Evolutionary conservation across 306 rosid species (phyloP).

Genomic region (Trifolium repens): DNA sequence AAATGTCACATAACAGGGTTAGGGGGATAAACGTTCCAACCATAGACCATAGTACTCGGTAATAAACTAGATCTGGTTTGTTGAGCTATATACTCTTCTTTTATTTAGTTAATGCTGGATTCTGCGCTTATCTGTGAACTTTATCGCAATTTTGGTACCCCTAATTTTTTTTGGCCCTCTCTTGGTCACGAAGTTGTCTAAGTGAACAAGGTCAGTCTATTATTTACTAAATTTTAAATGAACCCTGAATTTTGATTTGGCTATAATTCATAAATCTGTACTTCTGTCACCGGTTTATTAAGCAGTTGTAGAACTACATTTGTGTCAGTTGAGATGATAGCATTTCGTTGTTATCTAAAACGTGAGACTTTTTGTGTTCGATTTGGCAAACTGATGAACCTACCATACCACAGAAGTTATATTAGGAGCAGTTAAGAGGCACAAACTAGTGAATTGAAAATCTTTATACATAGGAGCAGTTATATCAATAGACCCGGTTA

Average conservation of each 20-base stretch:
- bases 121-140: slow-evolving; percentile 5
- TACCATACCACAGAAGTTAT: background rate
- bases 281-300: background rate
- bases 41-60: background rate
- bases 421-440: slow-evolving; percentile 6
- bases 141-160: background rate
- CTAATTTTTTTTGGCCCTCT: background rate
- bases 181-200: slow-evolving; percentile 4
- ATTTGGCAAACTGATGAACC: slow-evolving; percentile 26
- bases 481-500: slow-evolving; percentile 2
- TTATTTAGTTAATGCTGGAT: background rate
- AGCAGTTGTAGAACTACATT: slow-evolving; percentile 11
- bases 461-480: background rate
- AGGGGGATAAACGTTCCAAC: slow-evolving; percentile 6
- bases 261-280: slow-evolving; percentile 1
- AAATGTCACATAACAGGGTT: background rate
- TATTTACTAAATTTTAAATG: background rate
- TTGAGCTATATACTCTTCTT: background rate
- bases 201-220: slow-evolving; percentile 4
- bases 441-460: slow-evolving; percentile 8
- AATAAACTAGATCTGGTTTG: background rate
- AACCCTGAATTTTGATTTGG: slow-evolving; percentile 1
- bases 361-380: background rate
- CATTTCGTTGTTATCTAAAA: slow-evolving; percentile 28
- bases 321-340: slow-evolving; percentile 17